Conservation (phyloP, 2,329 filamentous ascomycete genomes). For the Aspergillus quadricinctus region DNA sequence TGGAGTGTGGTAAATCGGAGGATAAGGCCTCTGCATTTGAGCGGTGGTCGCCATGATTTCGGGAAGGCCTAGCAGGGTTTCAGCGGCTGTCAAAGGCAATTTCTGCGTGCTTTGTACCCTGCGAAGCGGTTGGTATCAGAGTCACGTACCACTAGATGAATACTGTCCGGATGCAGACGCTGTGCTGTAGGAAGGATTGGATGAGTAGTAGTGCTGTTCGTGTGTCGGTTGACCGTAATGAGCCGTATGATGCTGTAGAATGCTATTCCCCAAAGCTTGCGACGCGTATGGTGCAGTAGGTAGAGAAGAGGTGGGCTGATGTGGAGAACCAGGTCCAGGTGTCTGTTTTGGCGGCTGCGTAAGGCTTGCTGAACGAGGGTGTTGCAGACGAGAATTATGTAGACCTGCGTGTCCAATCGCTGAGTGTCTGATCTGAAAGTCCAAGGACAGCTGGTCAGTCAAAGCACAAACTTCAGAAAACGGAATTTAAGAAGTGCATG, state of each 20-base stretch:
- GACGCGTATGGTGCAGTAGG: constrained; percentile 28
- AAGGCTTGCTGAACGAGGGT: constrained; percentile 26
- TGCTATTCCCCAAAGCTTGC: constrained; percentile 34
- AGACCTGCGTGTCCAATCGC: constrained; percentile 27
- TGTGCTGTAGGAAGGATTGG: constrained; percentile 78
- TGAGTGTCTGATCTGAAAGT: constrained; percentile 28
- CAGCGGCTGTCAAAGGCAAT: constrained; percentile 59
- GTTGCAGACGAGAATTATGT: constrained; percentile 27
- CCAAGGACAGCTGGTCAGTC: constrained; percentile 7
- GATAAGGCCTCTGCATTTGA: constrained; percentile 68
- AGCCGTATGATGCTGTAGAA: constrained; percentile 47
- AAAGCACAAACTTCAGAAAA: not conserved
- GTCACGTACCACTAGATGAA: constrained; percentile 72
- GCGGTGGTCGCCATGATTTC: constrained; percentile 62
- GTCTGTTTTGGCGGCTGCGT: constrained; percentile 26
- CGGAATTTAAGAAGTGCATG: not conserved
- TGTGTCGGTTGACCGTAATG: constrained; percentile 66
- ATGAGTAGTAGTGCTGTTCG: constrained; percentile 70
- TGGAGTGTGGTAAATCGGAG: constrained; percentile 90
- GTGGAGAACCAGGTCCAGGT: constrained; percentile 61
- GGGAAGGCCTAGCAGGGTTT: constrained; percentile 65
- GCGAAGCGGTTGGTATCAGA: not conserved
- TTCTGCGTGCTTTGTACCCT: constrained; percentile 43
- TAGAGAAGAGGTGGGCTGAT: constrained; percentile 47
- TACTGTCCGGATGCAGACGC: constrained; percentile 79